These are phyloP conservation scores for Cladosporium velox DNA, from an alignment of 2,329 filamentous ascomycete genomes.

Conservation along the genomic window DNA sequence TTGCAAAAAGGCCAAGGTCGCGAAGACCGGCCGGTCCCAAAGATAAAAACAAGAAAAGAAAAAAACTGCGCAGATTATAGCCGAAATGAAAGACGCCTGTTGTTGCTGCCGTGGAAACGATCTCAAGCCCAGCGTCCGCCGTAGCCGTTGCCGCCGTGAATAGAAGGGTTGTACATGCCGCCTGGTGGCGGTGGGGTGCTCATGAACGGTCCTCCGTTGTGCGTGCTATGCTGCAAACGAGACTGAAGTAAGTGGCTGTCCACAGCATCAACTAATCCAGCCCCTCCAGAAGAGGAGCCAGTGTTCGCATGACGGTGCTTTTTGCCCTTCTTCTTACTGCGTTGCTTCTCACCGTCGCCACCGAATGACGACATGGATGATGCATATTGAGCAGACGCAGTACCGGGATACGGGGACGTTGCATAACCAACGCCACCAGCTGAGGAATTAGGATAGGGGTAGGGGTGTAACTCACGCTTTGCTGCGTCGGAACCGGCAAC, in stretches of 20 bases:
- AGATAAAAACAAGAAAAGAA: conserved; percentile 24
- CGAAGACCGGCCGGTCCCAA: conserved; percentile 28
- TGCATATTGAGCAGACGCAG: conserved; percentile 18
- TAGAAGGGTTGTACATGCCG: conserved; percentile 33
- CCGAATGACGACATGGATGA: conserved; percentile 28
- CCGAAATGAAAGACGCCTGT: conserved; percentile 7
- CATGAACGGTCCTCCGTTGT: conserved; percentile 24
- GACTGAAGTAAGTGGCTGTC: conserved; percentile 62
- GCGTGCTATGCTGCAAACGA: conserved; percentile 24
- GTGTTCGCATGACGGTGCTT: conserved; percentile 99
- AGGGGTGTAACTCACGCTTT: conserved; percentile 39
- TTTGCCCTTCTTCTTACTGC: conserved; percentile 98
- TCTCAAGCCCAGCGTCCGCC: conserved; percentile 18
- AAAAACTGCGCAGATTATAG: conserved; percentile 23
- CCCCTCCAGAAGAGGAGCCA: conserved; percentile 94
- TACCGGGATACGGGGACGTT: conserved; percentile 12
- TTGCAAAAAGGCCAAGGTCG: conserved; percentile 24
- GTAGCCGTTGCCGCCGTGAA: conserved; percentile 35
- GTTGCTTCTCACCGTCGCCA: conserved; percentile 54
- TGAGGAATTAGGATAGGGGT: conserved; percentile 27
- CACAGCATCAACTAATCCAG: conserved; percentile 99
- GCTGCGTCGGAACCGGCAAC: conserved; percentile 57
- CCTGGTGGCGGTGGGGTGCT: conserved; percentile 22
- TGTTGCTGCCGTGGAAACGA: conserved; percentile 14
- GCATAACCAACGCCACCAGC: conserved; percentile 15